Percentiles rank a stretch among this genome's conserved stretches.
These are phyloP conservation scores for Huntiella moniliformis DNA, from an alignment of 2,329 filamentous ascomycete genomes.

Conservation along the genomic window DNA sequence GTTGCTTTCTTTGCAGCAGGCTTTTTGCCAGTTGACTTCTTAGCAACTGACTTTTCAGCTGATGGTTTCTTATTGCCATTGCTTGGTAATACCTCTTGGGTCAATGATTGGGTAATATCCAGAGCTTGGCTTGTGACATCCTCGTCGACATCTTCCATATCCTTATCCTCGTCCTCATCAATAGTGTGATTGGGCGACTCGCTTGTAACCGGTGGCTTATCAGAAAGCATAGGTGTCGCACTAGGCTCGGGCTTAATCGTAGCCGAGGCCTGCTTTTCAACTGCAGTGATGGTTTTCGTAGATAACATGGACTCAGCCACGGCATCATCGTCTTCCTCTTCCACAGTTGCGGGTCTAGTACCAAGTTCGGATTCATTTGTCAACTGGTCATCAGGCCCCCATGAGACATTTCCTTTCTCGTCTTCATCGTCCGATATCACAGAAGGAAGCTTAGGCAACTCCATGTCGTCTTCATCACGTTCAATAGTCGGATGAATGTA, in stretches of 20 bases:
- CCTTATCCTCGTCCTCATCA: too few relatives aligned
- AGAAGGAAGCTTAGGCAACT: slow-evolving; percentile 1
- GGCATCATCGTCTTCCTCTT: not conserved
- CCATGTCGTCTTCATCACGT: slow-evolving; percentile 1
- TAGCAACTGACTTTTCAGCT: not conserved
- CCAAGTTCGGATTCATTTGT: slow-evolving; percentile 5
- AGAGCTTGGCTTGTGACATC: not conserved
- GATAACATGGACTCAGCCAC: not conserved
- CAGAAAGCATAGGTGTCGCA: not conserved
- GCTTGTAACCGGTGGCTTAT: not conserved
- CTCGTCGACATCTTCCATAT: not conserved
- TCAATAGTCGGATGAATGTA: slow-evolving; percentile 8
- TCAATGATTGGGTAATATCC: not conserved
- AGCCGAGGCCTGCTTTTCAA: too few relatives aligned
- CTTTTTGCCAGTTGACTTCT: not conserved
- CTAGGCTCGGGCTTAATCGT: not conserved
- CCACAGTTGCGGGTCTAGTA: not conserved
- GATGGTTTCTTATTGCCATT: not conserved
- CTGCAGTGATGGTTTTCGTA: too few relatives aligned
- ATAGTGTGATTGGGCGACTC: too few relatives aligned
- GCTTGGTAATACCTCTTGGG: not conserved
- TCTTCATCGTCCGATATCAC: not conserved
- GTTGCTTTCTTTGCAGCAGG: not conserved
- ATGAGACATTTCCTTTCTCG: not conserved
- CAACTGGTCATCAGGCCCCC: slow-evolving; percentile 11